Base-by-base conservation (phyloP, 2,329 filamentous ascomycete genomes). In the Elsinoe batatas region DNA sequence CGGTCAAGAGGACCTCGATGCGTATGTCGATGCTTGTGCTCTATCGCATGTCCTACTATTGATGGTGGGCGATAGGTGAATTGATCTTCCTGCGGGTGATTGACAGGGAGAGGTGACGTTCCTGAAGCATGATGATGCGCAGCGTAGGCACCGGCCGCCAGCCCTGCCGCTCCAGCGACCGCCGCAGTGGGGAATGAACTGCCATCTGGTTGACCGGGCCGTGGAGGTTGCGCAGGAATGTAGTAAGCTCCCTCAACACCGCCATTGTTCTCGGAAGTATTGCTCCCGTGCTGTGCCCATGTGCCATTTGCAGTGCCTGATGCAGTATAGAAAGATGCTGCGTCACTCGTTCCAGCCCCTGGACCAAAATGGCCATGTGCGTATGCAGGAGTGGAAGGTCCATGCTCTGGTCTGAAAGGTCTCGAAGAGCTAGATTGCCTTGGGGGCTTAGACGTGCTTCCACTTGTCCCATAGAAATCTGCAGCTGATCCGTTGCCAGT, bases 401-500 rank as follows among this genome's bases (percentile, higher is more conserved):
- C 38, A 15, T 17, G 10, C n/a, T 33, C 17, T 17, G 40, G 38
- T 12, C 37, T 40, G n/a, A 13, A 10, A 7, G 53, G 53, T n/a
- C 74, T 67, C 58, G 69, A 64, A 58, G 73, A 68, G 53, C 72
- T 71, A 17, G 72, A 65, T 36, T 72, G 67, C 65, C 74, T 76
- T 64, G 70, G 70, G 59, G 70, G 64, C 57, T 69, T 74, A 15
- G 53, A 40, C 40, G 54, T 22, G 40, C 18, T 43, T 26, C 55
- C 43, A 36, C 37, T 49, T 26, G 47, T 15, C 10, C 65, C 68
- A 62, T 76, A 83, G 65, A 80, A 84, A 12, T 78, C 76, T 5
- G 79, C 78, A 18, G 81, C 81, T n/a, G 79, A 72, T 32, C 78
- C 79, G 49, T 74, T 72, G 53, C 80, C 82, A 3, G 81, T 82